Base-by-base conservation (phyloP, 176 grass and related monocot species). In the Metroxylon sagu region DNA sequence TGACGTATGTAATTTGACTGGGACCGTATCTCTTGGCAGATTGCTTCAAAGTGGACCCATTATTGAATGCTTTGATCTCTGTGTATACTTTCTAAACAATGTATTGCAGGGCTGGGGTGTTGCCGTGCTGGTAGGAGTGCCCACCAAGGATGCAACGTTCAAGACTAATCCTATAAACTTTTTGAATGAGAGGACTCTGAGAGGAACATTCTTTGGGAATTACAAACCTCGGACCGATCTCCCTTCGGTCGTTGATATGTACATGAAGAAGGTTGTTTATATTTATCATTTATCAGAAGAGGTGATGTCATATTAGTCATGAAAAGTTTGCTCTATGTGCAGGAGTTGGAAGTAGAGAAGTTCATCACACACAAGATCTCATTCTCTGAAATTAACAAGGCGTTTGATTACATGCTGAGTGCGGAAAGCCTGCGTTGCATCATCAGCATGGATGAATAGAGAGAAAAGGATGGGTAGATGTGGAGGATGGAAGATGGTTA, bases 371-470 rank as follows among this genome's bases (percentile, higher is more conserved):
- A 68, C 14, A 54, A 21, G 55, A 27, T 68, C 17, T 14, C 52
- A 2, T 68, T 68, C 52, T 68, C 65, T 5, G 65, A 68, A 14
- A 68, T 68, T 52, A 68, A 68, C 65, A 68, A 68, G 52, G 29
- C 65, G 5, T 68, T 68, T 17, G 65, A 68, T 18, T 68, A 56
- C 29, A 56, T 68, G 65, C 26, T 56, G 16, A 53, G 25, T 14
- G 65, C 52, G 0, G 65, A 55, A 51, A 21, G 65, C 52, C 27
- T 68, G 5, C 27, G 65, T n/a, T 68, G 65, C 52, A 68, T 68
- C 26, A 48, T 68, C 17, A 28, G 52, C 29, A 54, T 68, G 29
- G 65, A 56, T 16, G 51, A 52, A 3, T 54, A 54, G 31, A 35
- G 30, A 35, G 0, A 8, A n/a, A 35, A 35, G 5, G 31, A 7